phyloP scores from a whole-genome alignment of 768 basidiomycete species.

The Cubamyces lactineus region DNA sequence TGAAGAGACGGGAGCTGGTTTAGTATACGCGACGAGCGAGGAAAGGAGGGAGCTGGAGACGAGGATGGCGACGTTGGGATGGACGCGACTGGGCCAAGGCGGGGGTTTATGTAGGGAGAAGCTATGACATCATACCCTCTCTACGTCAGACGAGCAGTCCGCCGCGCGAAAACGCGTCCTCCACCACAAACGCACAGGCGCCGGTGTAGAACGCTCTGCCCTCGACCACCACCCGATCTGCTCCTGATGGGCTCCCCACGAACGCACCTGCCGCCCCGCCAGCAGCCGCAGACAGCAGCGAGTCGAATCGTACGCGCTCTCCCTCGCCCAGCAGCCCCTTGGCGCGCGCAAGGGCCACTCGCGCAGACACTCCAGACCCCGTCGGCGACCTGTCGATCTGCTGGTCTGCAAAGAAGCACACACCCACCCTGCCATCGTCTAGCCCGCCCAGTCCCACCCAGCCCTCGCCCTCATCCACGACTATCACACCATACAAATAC shows the following conservation, averaged over 20 bases:
- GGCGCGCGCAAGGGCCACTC: conserved; percentile 41
- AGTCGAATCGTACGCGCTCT: conserved; percentile 39
- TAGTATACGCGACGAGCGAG: background rate
- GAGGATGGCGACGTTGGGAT: conserved; percentile 2
- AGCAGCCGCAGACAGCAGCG: conserved; percentile 35
- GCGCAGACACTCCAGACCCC: conserved; percentile 44
- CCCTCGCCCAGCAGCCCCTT: conserved; percentile 34
- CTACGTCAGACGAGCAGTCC: conserved; percentile 29
- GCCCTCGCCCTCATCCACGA: conserved; percentile 34
- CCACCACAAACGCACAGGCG: conserved; percentile 28
- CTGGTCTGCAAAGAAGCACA: conserved; percentile 45
- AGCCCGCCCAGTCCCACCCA: conserved; percentile 24
- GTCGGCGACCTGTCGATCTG: conserved; percentile 46
- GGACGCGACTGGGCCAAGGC: background rate
- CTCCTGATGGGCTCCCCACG: conserved; percentile 15
- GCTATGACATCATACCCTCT: conserved; percentile 28
- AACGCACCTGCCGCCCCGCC: conserved; percentile 24
- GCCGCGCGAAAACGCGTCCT: conserved; percentile 20
- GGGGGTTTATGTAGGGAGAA: conserved; percentile 25
- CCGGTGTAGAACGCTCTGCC: conserved; percentile 40
- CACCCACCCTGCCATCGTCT: conserved; percentile 24
- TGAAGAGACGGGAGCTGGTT: conserved; percentile 6
- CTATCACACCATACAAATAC: conserved; percentile 44
- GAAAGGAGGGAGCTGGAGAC: background rate
- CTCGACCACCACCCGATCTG: conserved; percentile 33